These are phyloP conservation scores for Apostasia ramifera DNA, from an alignment of 106 monocot species.

Conservation along the genomic window DNA sequence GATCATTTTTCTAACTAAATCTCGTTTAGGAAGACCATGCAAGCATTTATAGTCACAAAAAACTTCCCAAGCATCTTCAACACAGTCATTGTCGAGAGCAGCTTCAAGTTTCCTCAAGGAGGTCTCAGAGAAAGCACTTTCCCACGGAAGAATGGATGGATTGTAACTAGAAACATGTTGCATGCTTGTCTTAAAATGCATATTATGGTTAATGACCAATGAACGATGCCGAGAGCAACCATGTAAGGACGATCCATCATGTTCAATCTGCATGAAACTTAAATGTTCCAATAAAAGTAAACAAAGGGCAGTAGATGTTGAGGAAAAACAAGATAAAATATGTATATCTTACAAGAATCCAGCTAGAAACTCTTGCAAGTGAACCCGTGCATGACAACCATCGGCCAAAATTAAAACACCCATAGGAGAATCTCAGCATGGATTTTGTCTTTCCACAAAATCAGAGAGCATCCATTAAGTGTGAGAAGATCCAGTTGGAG, in stretches of 20 bases:
- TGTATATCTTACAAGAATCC: slow-evolving; percentile 1
- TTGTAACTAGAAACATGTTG: slow-evolving; percentile 6
- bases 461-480: too few species aligned
- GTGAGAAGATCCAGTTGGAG: too few species aligned
- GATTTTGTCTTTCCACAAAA: background rate
- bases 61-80: slow-evolving; percentile 59
- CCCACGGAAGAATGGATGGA: slow-evolving; percentile 16
- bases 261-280: slow-evolving; percentile 13
- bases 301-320: background rate
- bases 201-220: background rate
- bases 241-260: slow-evolving; percentile 3
- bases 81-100: slow-evolving; percentile 25
- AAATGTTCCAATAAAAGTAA: background rate
- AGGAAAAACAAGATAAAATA: background rate
- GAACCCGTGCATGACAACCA: background rate
- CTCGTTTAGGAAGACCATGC: slow-evolving; percentile 45
- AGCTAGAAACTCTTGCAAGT: slow-evolving; percentile 1
- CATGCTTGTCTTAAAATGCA: background rate
- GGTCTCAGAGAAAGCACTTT: slow-evolving; percentile 22
- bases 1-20: slow-evolving; percentile 40
- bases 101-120: slow-evolving; percentile 37
- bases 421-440: background rate
- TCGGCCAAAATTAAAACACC: background rate
- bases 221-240: slow-evolving; percentile 4
- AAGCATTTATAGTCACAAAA: slow-evolving; percentile 42